These are phyloP conservation scores for Rhizoclosmatium sp. DNA, from an alignment of 192 early-diverging fungal genomes.

Conservation along the genomic window DNA sequence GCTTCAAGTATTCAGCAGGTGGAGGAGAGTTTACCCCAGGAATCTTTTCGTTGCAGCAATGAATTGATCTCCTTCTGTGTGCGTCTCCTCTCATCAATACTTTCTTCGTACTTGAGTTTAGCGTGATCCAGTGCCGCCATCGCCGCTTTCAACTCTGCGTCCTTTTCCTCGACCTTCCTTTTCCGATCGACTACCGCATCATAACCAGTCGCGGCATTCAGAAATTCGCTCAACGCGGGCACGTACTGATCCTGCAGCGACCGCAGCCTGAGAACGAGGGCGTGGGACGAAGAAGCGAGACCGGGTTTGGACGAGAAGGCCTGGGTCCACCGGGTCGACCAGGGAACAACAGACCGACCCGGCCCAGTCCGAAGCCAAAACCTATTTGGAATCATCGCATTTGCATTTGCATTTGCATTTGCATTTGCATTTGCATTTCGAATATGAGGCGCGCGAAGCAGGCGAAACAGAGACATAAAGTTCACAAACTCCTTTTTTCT, in stretches of 20 bases:
- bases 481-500: background rate
- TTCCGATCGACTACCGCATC: conserved; percentile 48
- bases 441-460: no score
- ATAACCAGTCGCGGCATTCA: conserved; percentile 53
- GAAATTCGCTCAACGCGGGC: background rate
- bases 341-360: no score
- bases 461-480: no score
- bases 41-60: conserved; percentile 52
- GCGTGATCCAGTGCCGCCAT: conserved; percentile 32
- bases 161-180: conserved; percentile 39
- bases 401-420: no score
- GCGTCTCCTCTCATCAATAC: conserved; percentile 53
- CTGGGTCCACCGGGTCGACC: no score
- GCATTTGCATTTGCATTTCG: no score
- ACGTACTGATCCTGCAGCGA: background rate
- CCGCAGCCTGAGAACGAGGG: background rate
- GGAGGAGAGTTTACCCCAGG: conserved; percentile 32
- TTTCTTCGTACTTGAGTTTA: conserved; percentile 53
- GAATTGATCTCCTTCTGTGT: conserved; percentile 57
- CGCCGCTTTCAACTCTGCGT: conserved; percentile 40
- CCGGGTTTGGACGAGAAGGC: background rate
- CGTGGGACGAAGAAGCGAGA: background rate
- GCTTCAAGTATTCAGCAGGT: background rate
- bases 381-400: no score
- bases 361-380: no score